Conservation (phyloP, 805 yeast species). For the Pichia pseudocactophila region DNA sequence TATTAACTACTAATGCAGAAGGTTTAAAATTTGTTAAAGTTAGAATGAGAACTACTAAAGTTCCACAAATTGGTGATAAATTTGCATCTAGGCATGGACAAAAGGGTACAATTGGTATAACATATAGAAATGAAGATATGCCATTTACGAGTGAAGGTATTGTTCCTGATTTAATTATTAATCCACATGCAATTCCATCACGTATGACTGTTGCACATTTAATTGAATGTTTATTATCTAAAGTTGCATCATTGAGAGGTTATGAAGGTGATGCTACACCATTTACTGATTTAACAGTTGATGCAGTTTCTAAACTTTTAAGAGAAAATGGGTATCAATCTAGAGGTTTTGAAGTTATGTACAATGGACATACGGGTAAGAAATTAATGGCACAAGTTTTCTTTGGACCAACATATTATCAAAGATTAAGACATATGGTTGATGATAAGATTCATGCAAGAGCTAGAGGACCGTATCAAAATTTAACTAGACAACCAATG, state of each 20-base stretch:
- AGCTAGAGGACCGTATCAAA: slow-evolving; percentile 98
- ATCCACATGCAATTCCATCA: slow-evolving; percentile 99
- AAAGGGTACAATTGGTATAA: slow-evolving; percentile 99
- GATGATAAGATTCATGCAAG: slow-evolving; percentile 98
- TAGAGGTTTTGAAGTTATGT: slow-evolving; percentile 98
- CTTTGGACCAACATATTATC: slow-evolving; percentile 99
- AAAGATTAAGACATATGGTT: slow-evolving; percentile 98
- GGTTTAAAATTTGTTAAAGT: slow-evolving; percentile 97
- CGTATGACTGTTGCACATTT: slow-evolving; percentile 99
- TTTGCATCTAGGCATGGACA: slow-evolving; percentile 99
- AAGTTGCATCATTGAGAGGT: slow-evolving; percentile 91
- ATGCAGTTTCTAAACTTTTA: slow-evolving; percentile 84
- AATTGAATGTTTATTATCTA: slow-evolving; percentile 93
- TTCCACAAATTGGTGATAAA: slow-evolving; percentile 98
- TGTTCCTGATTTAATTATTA: slow-evolving; percentile 94
- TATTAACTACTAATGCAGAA: slow-evolving; percentile 95
- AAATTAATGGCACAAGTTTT: slow-evolving; percentile 96
- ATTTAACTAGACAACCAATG: slow-evolving; percentile 94
- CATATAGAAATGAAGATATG: slow-evolving; percentile 98
- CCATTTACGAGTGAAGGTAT: slow-evolving; percentile 93
- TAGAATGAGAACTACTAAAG: slow-evolving; percentile 96
- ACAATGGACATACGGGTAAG: slow-evolving; percentile 98
- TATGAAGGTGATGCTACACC: slow-evolving; percentile 99
- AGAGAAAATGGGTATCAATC: slow-evolving; percentile 96
- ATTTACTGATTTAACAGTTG: slow-evolving; percentile 96